phyloP scores from a whole-genome alignment of 2,329 filamentous ascomycete species.

The Arthroderma sp. region DNA sequence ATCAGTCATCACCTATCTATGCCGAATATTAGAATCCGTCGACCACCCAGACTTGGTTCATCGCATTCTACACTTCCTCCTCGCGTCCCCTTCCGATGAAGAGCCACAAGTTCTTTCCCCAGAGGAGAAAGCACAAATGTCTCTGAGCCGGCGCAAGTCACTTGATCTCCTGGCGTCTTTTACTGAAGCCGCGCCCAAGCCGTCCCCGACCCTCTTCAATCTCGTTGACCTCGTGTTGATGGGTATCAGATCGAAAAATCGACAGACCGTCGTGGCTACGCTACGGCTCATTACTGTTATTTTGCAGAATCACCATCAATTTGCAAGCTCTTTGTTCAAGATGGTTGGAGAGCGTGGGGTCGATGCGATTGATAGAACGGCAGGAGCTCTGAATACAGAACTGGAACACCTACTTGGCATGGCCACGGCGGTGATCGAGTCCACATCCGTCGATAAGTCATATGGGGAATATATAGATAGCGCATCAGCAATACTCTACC shows the following conservation, averaged over 20 bases:
- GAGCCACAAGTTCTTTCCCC: slow-evolving; percentile 25
- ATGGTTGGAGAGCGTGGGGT: slow-evolving; percentile 25
- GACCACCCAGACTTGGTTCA: slow-evolving; percentile 92
- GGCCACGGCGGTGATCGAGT: slow-evolving; percentile 25
- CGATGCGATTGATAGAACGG: slow-evolving; percentile 19
- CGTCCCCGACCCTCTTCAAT: slow-evolving; percentile 82
- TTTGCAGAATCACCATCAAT: slow-evolving; percentile 73
- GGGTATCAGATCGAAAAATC: slow-evolving; percentile 69
- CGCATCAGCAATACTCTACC: slow-evolving; percentile 40
- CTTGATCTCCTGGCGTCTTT: slow-evolving; percentile 74
- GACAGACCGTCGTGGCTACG: slow-evolving; percentile 80
- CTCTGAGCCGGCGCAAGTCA: slow-evolving; percentile 64
- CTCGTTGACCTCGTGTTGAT: slow-evolving; percentile 80
- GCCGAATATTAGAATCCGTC: slow-evolving; percentile 76
- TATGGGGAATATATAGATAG: slow-evolving; percentile 33
- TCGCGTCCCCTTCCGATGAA: slow-evolving; percentile 51
- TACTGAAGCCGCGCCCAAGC: slow-evolving; percentile 57
- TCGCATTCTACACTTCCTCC: slow-evolving; percentile 80
- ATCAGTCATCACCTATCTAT: slow-evolving; percentile 84
- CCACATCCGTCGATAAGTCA: slow-evolving; percentile 27
- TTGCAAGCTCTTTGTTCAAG: slow-evolving; percentile 58
- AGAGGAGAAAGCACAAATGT: slow-evolving; percentile 48
- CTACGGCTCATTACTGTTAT: slow-evolving; percentile 78
- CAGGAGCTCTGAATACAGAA: slow-evolving; percentile 29
- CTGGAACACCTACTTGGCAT: slow-evolving; percentile 25